These are phyloP conservation scores for Panicum virgatum DNA, from an alignment of 202 grass and related monocot species.

Conservation along the genomic window DNA sequence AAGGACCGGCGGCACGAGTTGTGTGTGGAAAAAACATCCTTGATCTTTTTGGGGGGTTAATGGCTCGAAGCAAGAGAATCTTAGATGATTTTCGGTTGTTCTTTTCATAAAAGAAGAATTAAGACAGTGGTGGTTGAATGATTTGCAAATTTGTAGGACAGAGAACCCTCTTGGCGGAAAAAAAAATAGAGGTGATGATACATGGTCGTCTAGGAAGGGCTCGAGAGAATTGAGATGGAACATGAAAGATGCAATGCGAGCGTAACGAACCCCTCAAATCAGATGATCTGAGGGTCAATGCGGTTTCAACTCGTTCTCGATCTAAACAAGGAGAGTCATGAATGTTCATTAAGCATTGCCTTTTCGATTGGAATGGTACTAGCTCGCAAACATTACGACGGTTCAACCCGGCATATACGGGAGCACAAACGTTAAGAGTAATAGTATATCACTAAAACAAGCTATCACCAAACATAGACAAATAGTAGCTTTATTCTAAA, in stretches of 20 bases:
- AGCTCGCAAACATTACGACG: too few species aligned
- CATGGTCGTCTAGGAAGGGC: not conserved
- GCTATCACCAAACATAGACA: too few species aligned
- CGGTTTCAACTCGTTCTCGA: not conserved
- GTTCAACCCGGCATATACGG: not conserved
- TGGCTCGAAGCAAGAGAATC: not conserved
- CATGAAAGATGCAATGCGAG: not conserved
- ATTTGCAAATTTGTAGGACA: not conserved
- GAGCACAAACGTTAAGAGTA: not conserved
- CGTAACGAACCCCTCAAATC: too few species aligned
- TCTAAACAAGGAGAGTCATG: not conserved
- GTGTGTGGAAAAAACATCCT: not conserved
- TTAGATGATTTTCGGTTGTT: not conserved
- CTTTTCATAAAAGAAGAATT: not conserved
- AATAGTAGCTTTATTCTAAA: not conserved
- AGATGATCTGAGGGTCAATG: not conserved
- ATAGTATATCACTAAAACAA: not conserved
- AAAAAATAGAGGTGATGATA: not conserved
- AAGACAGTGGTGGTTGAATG: not conserved
- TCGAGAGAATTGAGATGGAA: too few species aligned
- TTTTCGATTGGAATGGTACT: not conserved
- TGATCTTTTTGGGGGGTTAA: not conserved
- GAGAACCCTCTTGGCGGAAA: not conserved
- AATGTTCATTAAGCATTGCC: not conserved
- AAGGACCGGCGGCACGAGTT: not conserved